phyloP scores from a whole-genome alignment of 2,329 filamentous ascomycete genomes.

The Huntiella abstrusa region DNA sequence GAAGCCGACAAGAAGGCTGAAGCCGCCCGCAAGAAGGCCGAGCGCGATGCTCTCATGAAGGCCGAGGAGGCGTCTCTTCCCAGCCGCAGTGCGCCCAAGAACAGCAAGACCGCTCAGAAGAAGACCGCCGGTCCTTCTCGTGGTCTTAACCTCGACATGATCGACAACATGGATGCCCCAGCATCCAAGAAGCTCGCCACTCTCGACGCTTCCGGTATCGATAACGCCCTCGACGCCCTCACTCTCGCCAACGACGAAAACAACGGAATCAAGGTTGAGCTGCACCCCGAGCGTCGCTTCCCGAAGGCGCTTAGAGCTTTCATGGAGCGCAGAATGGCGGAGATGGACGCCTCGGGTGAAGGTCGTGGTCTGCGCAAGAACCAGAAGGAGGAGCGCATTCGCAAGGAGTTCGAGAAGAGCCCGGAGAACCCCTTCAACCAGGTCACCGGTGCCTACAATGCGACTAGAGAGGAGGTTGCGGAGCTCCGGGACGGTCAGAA shows the following conservation, averaged over 20 bases:
- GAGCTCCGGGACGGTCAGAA: conserved; percentile 47
- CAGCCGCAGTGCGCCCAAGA: conserved; percentile 43
- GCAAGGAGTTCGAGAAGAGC: conserved; percentile 87
- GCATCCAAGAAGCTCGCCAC: conserved; percentile 27
- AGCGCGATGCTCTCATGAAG: conserved; percentile 63
- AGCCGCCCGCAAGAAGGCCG: conserved; percentile 72
- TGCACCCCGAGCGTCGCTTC: conserved; percentile 72
- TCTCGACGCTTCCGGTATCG: conserved; percentile 73
- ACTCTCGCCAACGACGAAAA: conserved; percentile 36
- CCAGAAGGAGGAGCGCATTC: conserved; percentile 66
- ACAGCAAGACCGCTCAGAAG: conserved; percentile 37
- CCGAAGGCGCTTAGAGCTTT: conserved; percentile 71
- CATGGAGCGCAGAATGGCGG: conserved; percentile 60
- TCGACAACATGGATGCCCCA: conserved; percentile 54
- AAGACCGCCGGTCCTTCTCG: conserved; percentile 34
- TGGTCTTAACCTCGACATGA: conserved; percentile 56
- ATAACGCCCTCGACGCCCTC: conserved; percentile 81
- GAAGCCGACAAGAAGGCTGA: conserved; percentile 73
- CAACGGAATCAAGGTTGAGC: conserved; percentile 50
- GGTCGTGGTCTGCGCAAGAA: conserved; percentile 55
- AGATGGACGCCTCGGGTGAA: conserved; percentile 68
- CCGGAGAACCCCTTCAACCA: conserved; percentile 94
- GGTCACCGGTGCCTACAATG: conserved; percentile 56
- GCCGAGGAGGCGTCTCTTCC: conserved; percentile 58
- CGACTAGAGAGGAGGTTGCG: conserved; percentile 56